Percentiles rank a stretch among this genome's conserved stretches.
These are phyloP conservation scores for Xylaria grammica DNA, from an alignment of 495 filamentous ascomycete genomes.

Conservation along the genomic window DNA sequence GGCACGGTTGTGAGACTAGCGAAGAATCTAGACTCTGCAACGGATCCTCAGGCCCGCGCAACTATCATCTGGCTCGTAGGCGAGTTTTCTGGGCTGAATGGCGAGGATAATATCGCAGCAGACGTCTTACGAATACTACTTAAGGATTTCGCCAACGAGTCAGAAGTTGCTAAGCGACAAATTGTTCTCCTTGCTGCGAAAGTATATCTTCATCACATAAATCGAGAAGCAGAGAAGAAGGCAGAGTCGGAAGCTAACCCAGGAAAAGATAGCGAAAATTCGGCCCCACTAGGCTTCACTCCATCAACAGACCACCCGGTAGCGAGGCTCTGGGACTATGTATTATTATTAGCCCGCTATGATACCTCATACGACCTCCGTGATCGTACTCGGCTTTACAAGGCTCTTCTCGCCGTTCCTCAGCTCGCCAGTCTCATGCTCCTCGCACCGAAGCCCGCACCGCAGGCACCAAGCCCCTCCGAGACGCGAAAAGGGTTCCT, in stretches of 20 bases:
- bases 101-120: constrained; percentile 84
- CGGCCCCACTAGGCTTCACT: constrained; percentile 34
- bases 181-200: constrained; percentile 92
- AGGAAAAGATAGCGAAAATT: constrained; percentile 29
- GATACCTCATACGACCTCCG: constrained; percentile 94
- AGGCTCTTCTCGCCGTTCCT: constrained; percentile 76
- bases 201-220: constrained; percentile 89
- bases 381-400: constrained; percentile 87
- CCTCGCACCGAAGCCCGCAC: constrained; percentile 91
- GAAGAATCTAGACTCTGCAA: constrained; percentile 84
- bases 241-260: constrained; percentile 3
- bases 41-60: constrained; percentile 82
- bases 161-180: constrained; percentile 84
- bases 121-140: constrained; percentile 91
- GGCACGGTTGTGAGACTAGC: constrained; percentile 87
- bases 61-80: constrained; percentile 98
- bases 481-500: constrained; percentile 75
- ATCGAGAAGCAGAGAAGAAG: constrained; percentile 53
- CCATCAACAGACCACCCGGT: constrained; percentile 67
- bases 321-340: constrained; percentile 79
- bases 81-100: constrained; percentile 81
- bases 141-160: constrained; percentile 82
- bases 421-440: constrained; percentile 90
- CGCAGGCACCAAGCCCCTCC: constrained; percentile 82
- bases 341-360: constrained; percentile 84